Evolutionary conservation across 768 basidiomycete species (phyloP).

Genomic region (Clitopilus passeckerianus): DNA sequence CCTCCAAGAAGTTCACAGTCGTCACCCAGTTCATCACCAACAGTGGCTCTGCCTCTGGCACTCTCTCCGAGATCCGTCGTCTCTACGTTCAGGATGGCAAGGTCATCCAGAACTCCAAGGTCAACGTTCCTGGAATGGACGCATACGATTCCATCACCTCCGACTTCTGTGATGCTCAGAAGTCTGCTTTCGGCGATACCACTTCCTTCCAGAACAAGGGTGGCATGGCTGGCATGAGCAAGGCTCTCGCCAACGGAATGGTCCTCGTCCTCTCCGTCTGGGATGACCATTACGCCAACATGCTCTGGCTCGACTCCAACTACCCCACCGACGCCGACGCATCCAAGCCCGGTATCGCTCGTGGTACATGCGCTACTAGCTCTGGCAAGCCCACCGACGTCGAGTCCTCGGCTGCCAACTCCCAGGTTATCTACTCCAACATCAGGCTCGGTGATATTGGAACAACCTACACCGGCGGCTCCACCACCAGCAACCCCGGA

Average conservation of each 20-base stretch:
- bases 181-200: constrained; percentile 38
- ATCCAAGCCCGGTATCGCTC: constrained; percentile 24
- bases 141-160: constrained; percentile 31
- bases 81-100: constrained; percentile 34
- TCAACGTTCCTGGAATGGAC: constrained; percentile 25
- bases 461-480: constrained; percentile 6
- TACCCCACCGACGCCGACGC: constrained; percentile 20
- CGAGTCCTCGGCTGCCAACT: constrained; percentile 21
- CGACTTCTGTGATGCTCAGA: constrained; percentile 32
- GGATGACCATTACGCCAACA: constrained; percentile 33
- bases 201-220: constrained; percentile 35
- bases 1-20: constrained; percentile 31
- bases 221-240: constrained; percentile 31
- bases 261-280: constrained; percentile 36
- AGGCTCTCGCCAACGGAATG: constrained; percentile 33
- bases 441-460: constrained; percentile 31
- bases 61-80: constrained; percentile 35
- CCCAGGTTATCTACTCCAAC: constrained; percentile 35
- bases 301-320: constrained; percentile 22
- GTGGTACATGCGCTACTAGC: constrained; percentile 33
- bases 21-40: constrained; percentile 39
- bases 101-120: constrained; percentile 31
- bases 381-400: constrained; percentile 31
- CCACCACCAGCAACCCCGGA: constrained; percentile 3
- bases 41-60: constrained; percentile 29